Evolutionary conservation across 768 basidiomycete species (phyloP), one percentile per base, ranked within the genome.

Genomic region (Sarcodon sp.): DNA sequence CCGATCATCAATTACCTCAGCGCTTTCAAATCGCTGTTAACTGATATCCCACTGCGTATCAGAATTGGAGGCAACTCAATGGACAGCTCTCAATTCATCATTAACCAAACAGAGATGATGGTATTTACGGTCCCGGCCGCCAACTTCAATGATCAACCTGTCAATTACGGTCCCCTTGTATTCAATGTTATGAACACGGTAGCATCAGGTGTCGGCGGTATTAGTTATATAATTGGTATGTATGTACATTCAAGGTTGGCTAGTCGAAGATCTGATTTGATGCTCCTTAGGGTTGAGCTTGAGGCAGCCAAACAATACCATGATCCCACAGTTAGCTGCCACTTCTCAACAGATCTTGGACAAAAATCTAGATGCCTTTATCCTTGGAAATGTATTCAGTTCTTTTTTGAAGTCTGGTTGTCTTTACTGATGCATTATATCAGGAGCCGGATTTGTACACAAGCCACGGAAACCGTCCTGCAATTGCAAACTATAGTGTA

Each of bases 401-500:
- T 35, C 27, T 11, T 35, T 31, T 16, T n/a, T 2, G 13, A 27
- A 6, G 10, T 1, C 37, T 5, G 11, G 13, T 33, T 15, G 9
- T 21, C 15, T n/a, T 31, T 33, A 18, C 44, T 50, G 36, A 45
- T 47, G 47, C 13, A 37, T 6, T 43, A 8, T 2, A 31, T 18
- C 50, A 74, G 73, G 75, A 77, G 58, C 81, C 81, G 36, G 81
- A 84, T 62, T 65, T 82, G 46, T 83, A 76, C 55, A 61, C 67
- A 0, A 44, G 36, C 3, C 75, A 76, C 50, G 57, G 59, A 1
- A 51, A 69, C 49, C 64, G 74, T 32, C 67, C 70, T 1, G 56
- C 58, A 34, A 54, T 71, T 6, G 43, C 57, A n/a, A 77, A 75
- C 48, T 77, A 75, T 51, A 71, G 72, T 0, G 62, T 66, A 0